Percentiles rank a stretch among this genome's conserved stretches.
These are phyloP conservation scores for Ophiostoma sp. DNA, from an alignment of 2,329 filamentous ascomycete species.

Conservation along the genomic window DNA sequence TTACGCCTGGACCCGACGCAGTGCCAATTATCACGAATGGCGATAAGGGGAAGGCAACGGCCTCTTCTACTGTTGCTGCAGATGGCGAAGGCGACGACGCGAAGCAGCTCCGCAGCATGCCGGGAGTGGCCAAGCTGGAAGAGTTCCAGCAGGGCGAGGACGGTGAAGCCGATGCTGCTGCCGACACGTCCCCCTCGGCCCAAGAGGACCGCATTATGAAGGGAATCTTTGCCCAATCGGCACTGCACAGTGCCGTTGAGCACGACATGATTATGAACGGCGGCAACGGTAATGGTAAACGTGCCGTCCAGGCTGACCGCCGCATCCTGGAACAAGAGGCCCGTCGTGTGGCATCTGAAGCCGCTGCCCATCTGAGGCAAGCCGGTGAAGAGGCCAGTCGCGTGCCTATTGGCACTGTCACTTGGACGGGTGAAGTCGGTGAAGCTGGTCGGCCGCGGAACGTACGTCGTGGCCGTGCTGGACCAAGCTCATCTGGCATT, in stretches of 20 bases:
- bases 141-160: conserved; percentile 53
- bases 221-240: conserved; percentile 81
- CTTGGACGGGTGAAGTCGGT: conserved; percentile 88
- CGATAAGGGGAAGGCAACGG: neutral
- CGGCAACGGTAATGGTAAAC: conserved; percentile 56
- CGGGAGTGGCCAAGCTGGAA: conserved; percentile 64
- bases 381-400: conserved; percentile 70
- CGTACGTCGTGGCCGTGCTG: conserved; percentile 47
- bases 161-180: conserved; percentile 40
- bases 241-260: conserved; percentile 86
- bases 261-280: conserved; percentile 89
- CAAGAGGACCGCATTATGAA: conserved; percentile 80
- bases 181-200: conserved; percentile 39
- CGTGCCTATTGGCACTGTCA: conserved; percentile 80
- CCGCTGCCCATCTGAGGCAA: conserved; percentile 72
- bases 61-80: neutral
- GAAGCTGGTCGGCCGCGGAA: conserved; percentile 67
- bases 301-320: conserved; percentile 70
- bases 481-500: conserved; percentile 55
- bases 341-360: conserved; percentile 72
- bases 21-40: conserved; percentile 23
- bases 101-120: conserved; percentile 42
- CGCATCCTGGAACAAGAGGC: conserved; percentile 81
- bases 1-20: conserved; percentile 36
- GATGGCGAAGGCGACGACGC: conserved; percentile 21